Evolutionary conservation across 129 eudicot genomes (phyloP), one percentile per base, ranked within the genome.

Genomic region (Saussurea involucrata): DNA sequence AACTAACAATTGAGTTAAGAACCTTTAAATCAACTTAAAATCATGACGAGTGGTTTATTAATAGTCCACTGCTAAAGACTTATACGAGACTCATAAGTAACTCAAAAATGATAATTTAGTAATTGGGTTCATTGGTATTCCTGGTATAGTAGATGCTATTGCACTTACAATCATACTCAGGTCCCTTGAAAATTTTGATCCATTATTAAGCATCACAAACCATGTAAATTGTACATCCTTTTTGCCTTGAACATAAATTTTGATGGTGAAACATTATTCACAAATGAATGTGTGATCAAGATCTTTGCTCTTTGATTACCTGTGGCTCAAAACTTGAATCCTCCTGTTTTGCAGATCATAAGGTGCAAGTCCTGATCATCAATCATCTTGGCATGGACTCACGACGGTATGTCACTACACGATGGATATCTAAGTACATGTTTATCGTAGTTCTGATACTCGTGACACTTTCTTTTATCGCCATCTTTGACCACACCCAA

Each of bases 401-500:
- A 65, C 68, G 86, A 58, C 87, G 83, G 75, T 69, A 71, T 49
- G 60, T 49, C 80, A 31, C 80, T 8, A 86, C 74, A 71, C 80
- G 83, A 66, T 9, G 76, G 27, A 24, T 78, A 25, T 72, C 78
- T 10, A 88, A 80, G 22, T 80, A 63, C 81, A 68, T 66, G 60
- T 83, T 68, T 46, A 69, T 83, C 32, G 33, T 79, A n/a, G 57
- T 87, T 29, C 37, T 88, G 21, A 31, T 90, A 66, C 85, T 90
- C 21, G 73, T 84, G 37, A 79, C 95, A 21, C 65, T 76, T 78
- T 74, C 74, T 18, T 27, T 82, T 42, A 53, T 84, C 25, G 82
- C 71, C 33, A 71, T 93, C 34, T 73, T 76, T 31, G 78, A 28
- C 64, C 81, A 92, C 53, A 24, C 76, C 74, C 99, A 92, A 28